Evolutionary conservation across 208 protist genomes (phyloP).

Genomic region (Leishmania mexicana): DNA sequence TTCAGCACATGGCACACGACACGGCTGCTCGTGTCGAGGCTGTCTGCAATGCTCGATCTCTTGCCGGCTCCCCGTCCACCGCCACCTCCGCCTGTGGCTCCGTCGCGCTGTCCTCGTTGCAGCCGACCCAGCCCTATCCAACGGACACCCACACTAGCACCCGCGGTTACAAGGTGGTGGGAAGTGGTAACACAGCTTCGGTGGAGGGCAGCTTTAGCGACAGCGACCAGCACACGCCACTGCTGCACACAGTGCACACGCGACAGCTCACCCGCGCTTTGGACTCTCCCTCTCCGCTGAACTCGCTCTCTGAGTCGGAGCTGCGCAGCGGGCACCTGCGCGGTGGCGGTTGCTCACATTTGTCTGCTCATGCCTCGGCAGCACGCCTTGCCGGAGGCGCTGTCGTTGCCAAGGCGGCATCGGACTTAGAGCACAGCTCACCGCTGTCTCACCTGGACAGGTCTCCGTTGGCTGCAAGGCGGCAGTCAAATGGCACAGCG

Average conservation of each 20-base stretch:
- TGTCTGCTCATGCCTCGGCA: background rate
- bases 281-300: constrained; percentile 11
- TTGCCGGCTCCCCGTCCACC: background rate
- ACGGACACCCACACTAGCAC: background rate
- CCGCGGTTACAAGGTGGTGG: background rate
- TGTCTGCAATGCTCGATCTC: constrained; percentile 1
- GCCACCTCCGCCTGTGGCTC: background rate
- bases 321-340: constrained; percentile 24
- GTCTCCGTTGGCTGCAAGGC: background rate
- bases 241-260: constrained; percentile 7
- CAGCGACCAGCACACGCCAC: background rate
- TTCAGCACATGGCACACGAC: constrained; percentile 53
- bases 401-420: background rate
- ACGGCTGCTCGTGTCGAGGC: constrained; percentile 37
- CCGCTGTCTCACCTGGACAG: background rate
- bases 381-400: too few relatives aligned
- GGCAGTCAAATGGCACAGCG: background rate
- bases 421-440: background rate
- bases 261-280: background rate
- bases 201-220: background rate
- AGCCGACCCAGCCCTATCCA: background rate
- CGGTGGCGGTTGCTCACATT: background rate
- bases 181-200: background rate
- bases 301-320: constrained; percentile 32
- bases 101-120: background rate